Conservation (phyloP, 805 yeast genomes). For the Saturnispora dispora region DNA sequence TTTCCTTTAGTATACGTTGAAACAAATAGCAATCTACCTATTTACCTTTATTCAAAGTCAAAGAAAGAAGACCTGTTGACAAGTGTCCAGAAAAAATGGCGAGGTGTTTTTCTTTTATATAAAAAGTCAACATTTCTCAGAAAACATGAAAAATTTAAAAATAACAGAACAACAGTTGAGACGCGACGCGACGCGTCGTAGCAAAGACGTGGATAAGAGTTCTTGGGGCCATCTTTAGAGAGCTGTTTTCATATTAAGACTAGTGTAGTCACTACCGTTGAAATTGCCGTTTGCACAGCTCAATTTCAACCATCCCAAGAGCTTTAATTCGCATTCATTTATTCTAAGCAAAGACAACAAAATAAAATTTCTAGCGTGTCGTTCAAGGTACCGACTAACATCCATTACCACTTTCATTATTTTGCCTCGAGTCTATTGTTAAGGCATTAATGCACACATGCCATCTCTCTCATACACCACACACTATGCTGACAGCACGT, state of each 20-base stretch:
- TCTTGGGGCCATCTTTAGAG: background rate
- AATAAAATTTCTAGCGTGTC: background rate
- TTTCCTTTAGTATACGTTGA: background rate
- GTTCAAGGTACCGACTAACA: background rate
- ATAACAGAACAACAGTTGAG: background rate
- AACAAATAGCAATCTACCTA: slow-evolving; percentile 1
- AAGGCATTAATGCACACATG: background rate
- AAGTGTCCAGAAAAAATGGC: background rate
- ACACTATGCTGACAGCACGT: background rate
- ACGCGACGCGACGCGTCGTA: background rate
- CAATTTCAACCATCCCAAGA: background rate
- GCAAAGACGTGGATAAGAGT: background rate
- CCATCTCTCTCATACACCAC: background rate
- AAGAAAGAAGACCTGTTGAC: slow-evolving; percentile 8
- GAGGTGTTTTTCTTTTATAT: slow-evolving; percentile 1
- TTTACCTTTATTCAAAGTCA: slow-evolving; percentile 8
- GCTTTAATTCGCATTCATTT: too few relatives aligned
- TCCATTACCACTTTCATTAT: too few relatives aligned
- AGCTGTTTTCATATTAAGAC: too few relatives aligned
- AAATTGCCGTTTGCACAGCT: too few relatives aligned
- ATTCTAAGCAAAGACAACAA: too few relatives aligned
- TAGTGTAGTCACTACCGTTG: too few relatives aligned
- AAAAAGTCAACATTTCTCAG: background rate
- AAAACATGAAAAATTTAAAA: background rate
- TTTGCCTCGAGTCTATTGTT: background rate